phyloP scores from a whole-genome alignment of 805 yeast genomes.

The Hanseniaspora occidentalis region DNA sequence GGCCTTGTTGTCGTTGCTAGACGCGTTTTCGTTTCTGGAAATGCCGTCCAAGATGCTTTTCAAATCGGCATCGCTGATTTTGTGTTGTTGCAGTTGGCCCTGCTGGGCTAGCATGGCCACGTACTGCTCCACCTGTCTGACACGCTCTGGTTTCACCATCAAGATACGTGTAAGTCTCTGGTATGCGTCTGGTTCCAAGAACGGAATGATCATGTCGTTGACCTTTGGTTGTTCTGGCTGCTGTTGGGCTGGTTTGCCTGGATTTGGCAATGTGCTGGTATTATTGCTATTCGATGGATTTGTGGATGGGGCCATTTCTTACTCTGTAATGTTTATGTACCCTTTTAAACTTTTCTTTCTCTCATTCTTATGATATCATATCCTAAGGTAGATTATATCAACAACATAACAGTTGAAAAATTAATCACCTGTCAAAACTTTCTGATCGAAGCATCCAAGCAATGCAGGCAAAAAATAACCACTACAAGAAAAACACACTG shows the following conservation, averaged over 20 bases:
- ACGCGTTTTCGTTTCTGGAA: conserved; percentile 30
- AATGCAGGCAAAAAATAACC: too few relatives aligned
- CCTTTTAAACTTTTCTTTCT: background rate
- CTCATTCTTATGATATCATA: background rate
- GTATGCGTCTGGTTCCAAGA: conserved; percentile 71
- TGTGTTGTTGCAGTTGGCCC: conserved; percentile 56
- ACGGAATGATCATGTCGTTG: conserved; percentile 26
- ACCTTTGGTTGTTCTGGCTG: background rate
- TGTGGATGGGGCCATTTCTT: background rate
- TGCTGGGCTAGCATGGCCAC: conserved; percentile 57
- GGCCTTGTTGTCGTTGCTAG: too few relatives aligned
- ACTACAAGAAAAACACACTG: too few relatives aligned
- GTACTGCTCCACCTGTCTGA: conserved; percentile 74
- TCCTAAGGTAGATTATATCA: too few relatives aligned
- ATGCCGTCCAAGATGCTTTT: conserved; percentile 76
- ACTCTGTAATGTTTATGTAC: too few relatives aligned
- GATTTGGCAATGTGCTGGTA: too few relatives aligned
- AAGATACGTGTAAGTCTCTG: conserved; percentile 79
- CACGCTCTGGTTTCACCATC: conserved; percentile 86
- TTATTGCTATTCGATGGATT: too few relatives aligned
- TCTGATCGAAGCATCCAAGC: too few relatives aligned
- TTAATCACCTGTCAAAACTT: too few relatives aligned
- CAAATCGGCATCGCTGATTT: conserved; percentile 70
- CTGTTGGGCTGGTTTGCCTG: background rate
- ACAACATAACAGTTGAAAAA: too few relatives aligned